phyloP scores from a whole-genome alignment of 2,329 filamentous ascomycete species.

The Chaetomium sp. region DNA sequence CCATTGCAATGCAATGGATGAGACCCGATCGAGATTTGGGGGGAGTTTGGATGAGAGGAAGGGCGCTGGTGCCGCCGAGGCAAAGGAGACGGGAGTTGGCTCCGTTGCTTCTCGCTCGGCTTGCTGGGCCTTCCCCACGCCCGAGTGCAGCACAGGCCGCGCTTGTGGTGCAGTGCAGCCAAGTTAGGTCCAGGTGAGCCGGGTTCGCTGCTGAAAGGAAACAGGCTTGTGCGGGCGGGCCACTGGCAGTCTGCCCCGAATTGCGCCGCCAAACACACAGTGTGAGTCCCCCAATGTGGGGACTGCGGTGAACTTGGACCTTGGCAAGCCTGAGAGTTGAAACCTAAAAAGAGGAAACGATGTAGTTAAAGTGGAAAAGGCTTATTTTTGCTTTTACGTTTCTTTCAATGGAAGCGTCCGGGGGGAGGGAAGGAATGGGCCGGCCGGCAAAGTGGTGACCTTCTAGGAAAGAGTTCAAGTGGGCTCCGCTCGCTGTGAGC shows the following conservation, averaged over 20 bases:
- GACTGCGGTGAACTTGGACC: conserved; percentile 3
- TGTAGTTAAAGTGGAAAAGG: conserved; percentile 1
- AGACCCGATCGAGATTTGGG: conserved; percentile 19
- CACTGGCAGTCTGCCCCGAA: conserved; percentile 1
- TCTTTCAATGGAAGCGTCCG: neutral
- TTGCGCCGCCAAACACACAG: neutral
- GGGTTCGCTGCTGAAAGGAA: conserved; percentile 2
- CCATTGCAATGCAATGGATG: conserved; percentile 41
- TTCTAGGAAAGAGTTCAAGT: conserved; percentile 7
- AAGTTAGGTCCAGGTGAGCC: neutral
- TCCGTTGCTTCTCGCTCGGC: conserved; percentile 11
- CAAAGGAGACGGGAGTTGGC: conserved; percentile 13
- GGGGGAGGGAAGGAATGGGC: neutral
- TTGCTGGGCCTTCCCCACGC: conserved; percentile 26
- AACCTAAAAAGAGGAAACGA: conserved; percentile 4
- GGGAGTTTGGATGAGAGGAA: conserved; percentile 28
- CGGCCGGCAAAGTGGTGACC: conserved; percentile 15
- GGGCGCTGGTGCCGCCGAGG: conserved; percentile 22
- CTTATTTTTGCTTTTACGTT: conserved; percentile 27
- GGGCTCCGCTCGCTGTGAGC: conserved; percentile 15
- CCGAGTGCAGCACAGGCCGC: conserved; percentile 22
- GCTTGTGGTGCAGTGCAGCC: conserved; percentile 15
- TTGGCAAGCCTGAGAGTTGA: conserved; percentile 6
- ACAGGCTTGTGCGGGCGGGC: conserved; percentile 5
- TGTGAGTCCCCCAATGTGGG: neutral